Evolutionary conservation across 306 rosid genomes (phyloP), one percentile per base, ranked within the genome.

Genomic region (Urtica urens): DNA sequence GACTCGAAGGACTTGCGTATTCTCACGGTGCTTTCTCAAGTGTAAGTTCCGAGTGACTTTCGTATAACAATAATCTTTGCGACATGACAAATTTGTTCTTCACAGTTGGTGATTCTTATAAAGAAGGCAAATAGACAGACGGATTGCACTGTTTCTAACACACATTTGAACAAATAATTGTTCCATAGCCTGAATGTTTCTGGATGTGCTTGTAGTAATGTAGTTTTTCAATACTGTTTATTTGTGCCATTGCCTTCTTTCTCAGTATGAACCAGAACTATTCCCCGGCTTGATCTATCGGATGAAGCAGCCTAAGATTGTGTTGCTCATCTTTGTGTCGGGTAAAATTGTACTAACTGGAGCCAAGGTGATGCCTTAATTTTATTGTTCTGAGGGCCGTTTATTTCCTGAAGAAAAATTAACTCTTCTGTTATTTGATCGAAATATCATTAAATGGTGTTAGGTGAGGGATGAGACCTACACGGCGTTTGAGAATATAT

Each of bases 261-360:
- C 38, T 38, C 66, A 82, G 99, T 92, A 92, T 68, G 99, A 90
- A 70, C 99, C 99, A 14, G 99, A 85, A 74, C 71, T 90, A 37
- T 90, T 90, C 77, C 96, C 96, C 2, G 99, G 99, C 26, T 64
- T 90, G 70, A 90, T 90, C 48, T 90, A 90, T 57, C 80, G 94
- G 23, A 90, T 90, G 99, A 90, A 85, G 75, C 93, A 85, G 57
- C 96, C 99, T 0, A 90, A 90, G 74, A 85, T 90, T 55, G 99
- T 90, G 63, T 78, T 90, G 56, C 94, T 90, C 16, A 85, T 90
- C 39, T 85, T 90, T 38, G 96, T 90, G 19, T 90, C 96, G 4
- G 99, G 96, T 20, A 90, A 90, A 77, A 90, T 90, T 65, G 94
- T 90, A 55, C 86, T 82, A 16, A 90, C 99, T 7, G 96, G 96